These are phyloP conservation scores for Anthracocystis walkeri DNA, from an alignment of 1,284 basidiomycete genomes.

Conservation along the genomic window DNA sequence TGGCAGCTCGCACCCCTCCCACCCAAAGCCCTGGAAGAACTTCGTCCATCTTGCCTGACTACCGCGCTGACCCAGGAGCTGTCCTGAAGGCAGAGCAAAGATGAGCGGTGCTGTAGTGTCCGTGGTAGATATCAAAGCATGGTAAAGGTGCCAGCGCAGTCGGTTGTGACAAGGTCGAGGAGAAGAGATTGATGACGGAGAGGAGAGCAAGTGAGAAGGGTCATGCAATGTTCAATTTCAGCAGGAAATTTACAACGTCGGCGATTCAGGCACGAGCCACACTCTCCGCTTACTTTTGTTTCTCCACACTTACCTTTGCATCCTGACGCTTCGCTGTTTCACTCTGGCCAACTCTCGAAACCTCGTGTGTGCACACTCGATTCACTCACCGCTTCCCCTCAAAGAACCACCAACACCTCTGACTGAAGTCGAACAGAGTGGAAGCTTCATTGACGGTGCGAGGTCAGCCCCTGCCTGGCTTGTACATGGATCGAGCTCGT, in stretches of 20 bases:
- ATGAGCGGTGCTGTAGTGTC: not conserved
- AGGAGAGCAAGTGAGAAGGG: slow-evolving; percentile 1
- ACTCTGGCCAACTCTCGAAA: not conserved
- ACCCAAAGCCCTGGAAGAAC: slow-evolving; percentile 63
- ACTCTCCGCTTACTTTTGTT: not conserved
- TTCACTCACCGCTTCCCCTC: not conserved
- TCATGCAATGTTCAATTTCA: slow-evolving; percentile 2
- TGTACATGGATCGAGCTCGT: slow-evolving; percentile 37
- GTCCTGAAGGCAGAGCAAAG: not conserved
- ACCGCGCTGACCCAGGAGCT: not conserved
- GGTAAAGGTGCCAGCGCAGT: not conserved
- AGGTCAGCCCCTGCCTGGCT: slow-evolving; percentile 17
- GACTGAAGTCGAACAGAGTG: not conserved
- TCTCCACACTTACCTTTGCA: slow-evolving; percentile 11
- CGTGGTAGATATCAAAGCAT: not conserved
- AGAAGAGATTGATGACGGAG: not conserved
- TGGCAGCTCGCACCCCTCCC: slow-evolving; percentile 57
- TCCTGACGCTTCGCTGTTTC: not conserved
- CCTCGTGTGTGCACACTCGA: not conserved
- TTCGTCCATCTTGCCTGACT: slow-evolving; percentile 56
- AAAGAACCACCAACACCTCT: not conserved
- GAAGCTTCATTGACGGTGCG: not conserved
- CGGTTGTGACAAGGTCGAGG: not conserved
- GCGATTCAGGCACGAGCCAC: slow-evolving; percentile 25
- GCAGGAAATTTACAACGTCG: slow-evolving; percentile 1